Percentiles rank a stretch among this genome's conserved stretches.
Evolutionary conservation across 768 basidiomycete species (phyloP).

Genomic region (Hypholoma sublateritium): DNA sequence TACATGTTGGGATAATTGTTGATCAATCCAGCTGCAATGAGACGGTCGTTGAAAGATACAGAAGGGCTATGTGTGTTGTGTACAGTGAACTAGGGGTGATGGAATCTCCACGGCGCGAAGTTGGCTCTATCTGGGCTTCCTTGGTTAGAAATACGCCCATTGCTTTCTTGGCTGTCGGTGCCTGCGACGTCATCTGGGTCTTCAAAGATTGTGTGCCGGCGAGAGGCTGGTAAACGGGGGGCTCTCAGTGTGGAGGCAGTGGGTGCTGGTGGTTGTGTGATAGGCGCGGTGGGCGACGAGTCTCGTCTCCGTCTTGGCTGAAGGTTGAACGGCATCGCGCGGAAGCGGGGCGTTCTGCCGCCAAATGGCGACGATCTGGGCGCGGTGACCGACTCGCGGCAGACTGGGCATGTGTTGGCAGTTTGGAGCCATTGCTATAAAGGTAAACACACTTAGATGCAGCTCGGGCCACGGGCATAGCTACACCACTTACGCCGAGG

Average conservation of each 20-base stretch:
- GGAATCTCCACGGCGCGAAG: neutral
- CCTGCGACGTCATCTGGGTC: neutral
- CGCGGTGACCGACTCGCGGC: conserved; percentile 56
- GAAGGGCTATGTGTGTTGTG: neutral
- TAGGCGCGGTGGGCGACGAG: neutral
- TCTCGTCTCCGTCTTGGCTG: neutral
- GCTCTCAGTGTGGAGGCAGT: neutral
- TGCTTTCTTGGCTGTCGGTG: neutral
- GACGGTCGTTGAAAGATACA: neutral
- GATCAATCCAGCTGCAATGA: neutral
- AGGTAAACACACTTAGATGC: neutral
- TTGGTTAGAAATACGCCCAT: neutral
- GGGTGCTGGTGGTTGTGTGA: neutral
- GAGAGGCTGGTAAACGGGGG: neutral
- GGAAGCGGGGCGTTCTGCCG: neutral
- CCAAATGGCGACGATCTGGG: neutral
- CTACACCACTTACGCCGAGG: conserved; percentile 52
- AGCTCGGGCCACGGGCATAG: neutral
- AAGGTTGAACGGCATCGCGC: conserved; percentile 1
- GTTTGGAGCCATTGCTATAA: conserved; percentile 77
- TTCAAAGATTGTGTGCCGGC: neutral
- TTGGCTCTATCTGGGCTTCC: neutral
- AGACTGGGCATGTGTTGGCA: conserved; percentile 80
- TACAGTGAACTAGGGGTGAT: neutral
- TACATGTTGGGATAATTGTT: neutral